Base-by-base conservation (phyloP, 495 filamentous ascomycete genomes). In the Platismatia glauca region DNA sequence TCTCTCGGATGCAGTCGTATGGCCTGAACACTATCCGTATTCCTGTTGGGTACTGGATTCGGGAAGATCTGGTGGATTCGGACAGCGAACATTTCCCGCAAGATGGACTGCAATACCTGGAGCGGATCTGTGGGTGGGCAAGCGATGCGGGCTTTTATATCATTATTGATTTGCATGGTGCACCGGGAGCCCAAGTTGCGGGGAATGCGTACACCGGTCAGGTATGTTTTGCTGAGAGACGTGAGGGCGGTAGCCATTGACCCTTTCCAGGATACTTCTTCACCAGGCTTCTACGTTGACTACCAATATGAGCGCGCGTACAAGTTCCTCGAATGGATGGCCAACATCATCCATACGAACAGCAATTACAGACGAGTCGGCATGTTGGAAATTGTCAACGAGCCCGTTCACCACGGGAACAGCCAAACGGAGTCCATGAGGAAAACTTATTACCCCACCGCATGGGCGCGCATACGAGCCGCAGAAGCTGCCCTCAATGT, bases 91-190 rank as follows among this genome's bases (percentile, higher is more conserved):
- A 81, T 64, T 87, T 85, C 60, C 80, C 82, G 1, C 75, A 77
- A 64, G 84, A 84, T 8, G 83, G 77, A 0, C 68, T 85, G 5
- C 43, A 67, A 7, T 84, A 82, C 68, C 72, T 87, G 22, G 74
- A 82, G 65, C 71, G 74, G 20, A 58, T 87, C 0, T 83, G 81
- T 55, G 76, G 75, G 15, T 83, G 79, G 83, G 82, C 81, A 4
- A 76, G 73, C 35, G 75, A 84, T 58, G 72, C 73, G 3, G 81
- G 81, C 0, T 61, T 87, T 48, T 87, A 86, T 68, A 78, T 87
- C 60, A 85, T 88, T 55, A 77, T 87, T 60, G 85, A 85, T 63
- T 71, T 86, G 20, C 84, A 86, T 65, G 84, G 82, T n/a, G 83
- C 80, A 1, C 84, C 85, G 0, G 84, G 81, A 18, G 79, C 81